Conservation (phyloP, 2,329 filamentous ascomycete species). For the Colletotrichum shisoi region DNA sequence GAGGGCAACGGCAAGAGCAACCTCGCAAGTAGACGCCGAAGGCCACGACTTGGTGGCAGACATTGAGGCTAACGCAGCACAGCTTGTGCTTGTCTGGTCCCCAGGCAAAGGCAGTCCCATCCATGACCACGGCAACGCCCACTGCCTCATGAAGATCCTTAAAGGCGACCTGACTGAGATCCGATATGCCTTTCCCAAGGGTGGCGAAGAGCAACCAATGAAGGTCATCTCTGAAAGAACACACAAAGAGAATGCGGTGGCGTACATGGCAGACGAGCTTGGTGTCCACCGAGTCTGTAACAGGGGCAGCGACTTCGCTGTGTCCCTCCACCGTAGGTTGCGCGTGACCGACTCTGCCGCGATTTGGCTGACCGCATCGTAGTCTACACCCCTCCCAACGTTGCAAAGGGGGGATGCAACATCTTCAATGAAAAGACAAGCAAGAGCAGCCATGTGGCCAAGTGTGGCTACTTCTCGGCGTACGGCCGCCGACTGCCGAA, state of each 20-base stretch:
- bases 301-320: slow-evolving; percentile 75
- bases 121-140: slow-evolving; percentile 87
- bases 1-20: slow-evolving; percentile 85
- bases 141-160: slow-evolving; percentile 92
- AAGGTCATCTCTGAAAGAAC: slow-evolving; percentile 70
- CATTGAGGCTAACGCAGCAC: slow-evolving; percentile 40
- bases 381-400: slow-evolving; percentile 90
- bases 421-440: slow-evolving; percentile 82
- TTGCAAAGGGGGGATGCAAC: slow-evolving; percentile 80
- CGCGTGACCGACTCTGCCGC: not conserved
- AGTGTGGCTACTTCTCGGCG: slow-evolving; percentile 75
- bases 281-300: slow-evolving; percentile 87
- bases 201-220: slow-evolving; percentile 39
- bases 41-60: slow-evolving; percentile 44
- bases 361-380: slow-evolving; percentile 36
- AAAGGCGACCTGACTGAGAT: slow-evolving; percentile 82
- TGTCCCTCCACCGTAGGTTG: slow-evolving; percentile 73
- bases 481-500: slow-evolving; percentile 60
- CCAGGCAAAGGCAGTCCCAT: slow-evolving; percentile 84
- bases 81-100: slow-evolving; percentile 90
- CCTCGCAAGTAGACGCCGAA: slow-evolving; percentile 60
- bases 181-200: slow-evolving; percentile 75
- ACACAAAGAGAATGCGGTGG: slow-evolving; percentile 75
- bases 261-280: slow-evolving; percentile 91
- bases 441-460: slow-evolving; percentile 73